Evolutionary conservation across 2,329 filamentous ascomycete species (phyloP), one percentile per base, ranked within the genome.

Genomic region (Fusarium staphyleae): DNA sequence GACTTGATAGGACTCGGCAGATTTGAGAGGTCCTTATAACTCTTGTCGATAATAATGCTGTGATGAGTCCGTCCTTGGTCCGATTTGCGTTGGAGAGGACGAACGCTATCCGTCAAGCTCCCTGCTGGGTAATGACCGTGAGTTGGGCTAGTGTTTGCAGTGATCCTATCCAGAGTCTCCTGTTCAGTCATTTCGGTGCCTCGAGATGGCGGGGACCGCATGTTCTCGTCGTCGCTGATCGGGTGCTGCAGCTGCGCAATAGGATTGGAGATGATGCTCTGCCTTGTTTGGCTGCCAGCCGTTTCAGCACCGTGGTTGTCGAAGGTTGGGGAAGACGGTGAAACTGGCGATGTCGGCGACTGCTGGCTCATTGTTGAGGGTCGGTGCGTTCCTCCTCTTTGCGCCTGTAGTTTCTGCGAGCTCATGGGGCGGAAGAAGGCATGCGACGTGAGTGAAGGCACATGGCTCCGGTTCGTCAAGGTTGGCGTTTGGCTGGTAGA

Each of bases 351-450:
- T 10, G 57, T 55, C 4, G 58, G 67, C 16, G 65, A 59, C 40
- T 67, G 65, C 36, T 78, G 76, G 48, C 69, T 72, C 63, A 75
- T 71, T 16, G 75, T 78, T 12, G 72, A 63, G 5, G 79, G 77
- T 16, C 81, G 76, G 30, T 77, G 69, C 8, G 74, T 81, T 60
- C 87, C 84, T 59, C 69, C 87, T 72, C 93, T 83, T 74, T 98
- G 95, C 48, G 92, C 92, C 75, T 98, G 93, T 43, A 98, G 79
- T 71, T 91, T 89, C 72, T 96, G 92, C 18, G 93, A 96, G 76
- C 93, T 98, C 91, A 99, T 96, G 32, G 95, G 95, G 16, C 88
- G 89, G 70, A 96, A 96, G 77, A 99, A 98, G 47, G 91, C 93
- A 69, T 93, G 89, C 13, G 91, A 92, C 3, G 91, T 88, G 46